Percentiles rank a stretch among this genome's conserved stretches.
Conservation (phyloP, 1,284 basidiomycete genomes). For the Papiliotrema fonsecae region DNA sequence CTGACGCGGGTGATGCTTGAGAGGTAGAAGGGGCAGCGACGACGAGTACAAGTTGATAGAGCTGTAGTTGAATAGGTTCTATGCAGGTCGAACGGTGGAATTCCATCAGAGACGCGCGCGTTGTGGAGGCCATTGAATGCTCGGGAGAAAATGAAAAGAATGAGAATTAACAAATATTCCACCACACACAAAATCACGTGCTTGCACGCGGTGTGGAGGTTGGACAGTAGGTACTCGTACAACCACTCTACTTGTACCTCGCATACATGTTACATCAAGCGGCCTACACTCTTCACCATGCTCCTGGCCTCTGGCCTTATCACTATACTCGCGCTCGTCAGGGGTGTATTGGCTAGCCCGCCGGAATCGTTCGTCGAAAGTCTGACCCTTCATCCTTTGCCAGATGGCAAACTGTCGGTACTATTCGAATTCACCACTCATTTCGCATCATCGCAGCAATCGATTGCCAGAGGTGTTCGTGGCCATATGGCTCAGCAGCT, state of each 20-base stretch:
- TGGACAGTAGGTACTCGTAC: no score
- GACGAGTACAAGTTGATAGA: not conserved
- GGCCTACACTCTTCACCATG: no score
- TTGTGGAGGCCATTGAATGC: no score
- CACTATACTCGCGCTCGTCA: slow-evolving; percentile 6
- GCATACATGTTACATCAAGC: no score
- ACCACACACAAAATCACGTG: no score
- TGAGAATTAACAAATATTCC: no score
- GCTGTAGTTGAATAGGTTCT: no score
- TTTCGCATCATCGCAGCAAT: slow-evolving; percentile 37
- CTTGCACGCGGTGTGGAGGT: not conserved
- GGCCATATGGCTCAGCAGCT: no score
- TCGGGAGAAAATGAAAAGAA: no score
- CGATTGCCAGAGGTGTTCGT: slow-evolving; percentile 9
- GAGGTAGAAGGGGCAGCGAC: not conserved
- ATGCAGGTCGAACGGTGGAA: no score
- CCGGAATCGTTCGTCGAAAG: slow-evolving; percentile 54
- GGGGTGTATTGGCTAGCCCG: not conserved
- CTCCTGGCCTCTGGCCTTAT: slow-evolving; percentile 5
- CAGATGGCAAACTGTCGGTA: slow-evolving; percentile 77
- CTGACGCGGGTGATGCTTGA: not conserved
- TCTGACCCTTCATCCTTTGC: slow-evolving; percentile 66
- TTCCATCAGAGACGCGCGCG: no score
- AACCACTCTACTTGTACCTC: no score
- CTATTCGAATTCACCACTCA: slow-evolving; percentile 77